phyloP scores from a whole-genome alignment of 495 filamentous ascomycete species.

The Pseudomonodictys pantanalensis region DNA sequence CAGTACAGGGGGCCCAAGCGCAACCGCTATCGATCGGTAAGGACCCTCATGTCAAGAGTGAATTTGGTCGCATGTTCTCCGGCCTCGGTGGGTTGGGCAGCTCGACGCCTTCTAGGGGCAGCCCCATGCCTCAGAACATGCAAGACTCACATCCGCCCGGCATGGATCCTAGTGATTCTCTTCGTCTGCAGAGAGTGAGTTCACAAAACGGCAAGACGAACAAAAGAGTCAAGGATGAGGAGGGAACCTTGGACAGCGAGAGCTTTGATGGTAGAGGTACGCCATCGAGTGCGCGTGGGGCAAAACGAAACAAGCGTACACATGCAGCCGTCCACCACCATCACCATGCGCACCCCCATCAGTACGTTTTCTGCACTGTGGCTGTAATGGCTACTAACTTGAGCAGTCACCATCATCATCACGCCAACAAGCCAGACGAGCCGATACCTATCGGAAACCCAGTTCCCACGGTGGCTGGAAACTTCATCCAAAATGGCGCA shows the following conservation, averaged over 20 bases:
- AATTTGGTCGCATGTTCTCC: conserved; percentile 87
- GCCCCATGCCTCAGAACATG: conserved; percentile 44
- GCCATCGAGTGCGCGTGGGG: conserved; percentile 52
- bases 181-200: conserved; percentile 36
- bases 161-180: conserved; percentile 10
- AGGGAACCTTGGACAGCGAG: conserved; percentile 53
- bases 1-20: conserved; percentile 85
- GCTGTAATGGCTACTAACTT: conserved; percentile 18
- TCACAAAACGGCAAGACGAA: conserved; percentile 58
- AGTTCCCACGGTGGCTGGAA: conserved; percentile 19
- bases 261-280: conserved; percentile 58
- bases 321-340: conserved; percentile 49
- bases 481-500: conserved; percentile 17
- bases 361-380: conserved; percentile 38
- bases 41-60: conserved; percentile 84
- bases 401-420: conserved; percentile 67
- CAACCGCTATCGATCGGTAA: conserved; percentile 69
- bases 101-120: conserved; percentile 55
- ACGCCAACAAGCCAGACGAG: conserved; percentile 70
- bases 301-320: conserved; percentile 46
- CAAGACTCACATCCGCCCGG: conserved; percentile 13
- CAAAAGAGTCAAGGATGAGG: conserved; percentile 54
- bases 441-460: conserved; percentile 41
- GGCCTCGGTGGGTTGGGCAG: conserved; percentile 80
- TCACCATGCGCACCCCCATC: conserved; percentile 42